These are phyloP conservation scores for Ammopiptanthus mongolicus DNA, from an alignment of 306 rosid species.

Conservation along the genomic window DNA sequence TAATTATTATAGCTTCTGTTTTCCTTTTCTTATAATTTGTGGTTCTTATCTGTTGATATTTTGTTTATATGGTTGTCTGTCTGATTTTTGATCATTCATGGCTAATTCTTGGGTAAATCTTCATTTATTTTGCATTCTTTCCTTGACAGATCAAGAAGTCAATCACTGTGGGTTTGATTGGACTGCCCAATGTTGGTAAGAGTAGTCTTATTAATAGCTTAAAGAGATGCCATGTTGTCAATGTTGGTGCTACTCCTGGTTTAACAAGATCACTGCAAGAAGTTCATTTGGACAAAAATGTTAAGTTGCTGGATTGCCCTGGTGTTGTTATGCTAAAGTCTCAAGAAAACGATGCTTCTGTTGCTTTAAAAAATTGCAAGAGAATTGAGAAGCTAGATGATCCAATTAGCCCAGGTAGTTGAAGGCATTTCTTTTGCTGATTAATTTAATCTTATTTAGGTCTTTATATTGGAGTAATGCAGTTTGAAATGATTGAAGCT, in stretches of 20 bases:
- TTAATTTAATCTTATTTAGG: neutral
- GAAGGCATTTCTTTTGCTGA: neutral
- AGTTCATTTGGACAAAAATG: conserved; percentile 81
- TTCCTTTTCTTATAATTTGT: neutral
- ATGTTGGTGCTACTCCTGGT: conserved; percentile 91
- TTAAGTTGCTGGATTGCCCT: conserved; percentile 89
- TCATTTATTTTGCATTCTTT: conserved; percentile 9
- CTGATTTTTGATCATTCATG: neutral
- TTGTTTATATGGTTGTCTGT: neutral
- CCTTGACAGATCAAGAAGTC: conserved; percentile 80
- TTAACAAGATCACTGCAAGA: conserved; percentile 91
- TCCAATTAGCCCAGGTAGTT: conserved; percentile 82
- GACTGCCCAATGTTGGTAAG: conserved; percentile 96
- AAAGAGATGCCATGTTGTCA: conserved; percentile 68
- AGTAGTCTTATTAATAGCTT: conserved; percentile 93
- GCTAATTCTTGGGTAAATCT: neutral
- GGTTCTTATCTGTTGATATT: neutral
- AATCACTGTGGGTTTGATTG: conserved; percentile 87
- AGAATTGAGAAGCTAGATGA: conserved; percentile 88
- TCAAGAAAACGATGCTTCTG: conserved; percentile 54
- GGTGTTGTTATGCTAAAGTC: conserved; percentile 89
- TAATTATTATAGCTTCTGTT: neutral
- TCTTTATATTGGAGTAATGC: neutral
- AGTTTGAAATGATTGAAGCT: neutral
- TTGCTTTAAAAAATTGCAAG: conserved; percentile 82